Base-by-base conservation (phyloP, 2,329 filamentous ascomycete species). In the Phialemoniopsis sp. region DNA sequence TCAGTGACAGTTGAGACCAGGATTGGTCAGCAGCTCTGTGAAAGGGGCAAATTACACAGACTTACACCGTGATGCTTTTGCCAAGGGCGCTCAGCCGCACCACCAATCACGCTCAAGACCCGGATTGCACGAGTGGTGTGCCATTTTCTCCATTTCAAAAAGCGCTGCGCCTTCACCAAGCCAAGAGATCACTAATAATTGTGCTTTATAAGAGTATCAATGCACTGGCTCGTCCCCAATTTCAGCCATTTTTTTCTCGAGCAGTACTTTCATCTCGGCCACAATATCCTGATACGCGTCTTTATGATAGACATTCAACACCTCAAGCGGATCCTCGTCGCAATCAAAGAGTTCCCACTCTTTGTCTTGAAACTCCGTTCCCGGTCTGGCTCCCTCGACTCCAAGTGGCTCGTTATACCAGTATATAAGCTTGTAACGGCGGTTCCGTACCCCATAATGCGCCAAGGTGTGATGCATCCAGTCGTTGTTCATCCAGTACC, bases 261-360 rank as follows among this genome's bases (percentile, higher is more conserved):
- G 40, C 44, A 66, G 42, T 34, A 29, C 40, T 1, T 57, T 70
- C 68, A 73, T 72, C 0, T 49, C 38, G 40, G 45, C 43, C 1
- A 71, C 62, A 2, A 68, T 53, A 3, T 60, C 52, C 5, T 34
- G 26, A 44, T 71, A 71, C 30, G 51, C 45, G 0, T 53, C 40
- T 0, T 72, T 60, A 3, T 55, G 6, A 34, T 73, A 73, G 15
- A 57, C 47, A 37, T 73, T 73, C 43, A 75, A 71, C 21, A 73
- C 44, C 46, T 73, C 67, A n/a, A 73, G 46, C 0, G 69, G 67
- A 42, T 73, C 73, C 38, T 72, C 55, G 3, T 68, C 46, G 34
- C 70, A 73, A 46, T 77, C 72, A 46, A 76, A 77, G 13, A 76
- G 43, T 48, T 76, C 73, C 72, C 73, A 76, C 46, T 76, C 71